Evolutionary conservation across 2,329 filamentous ascomycete genomes (phyloP).

Genomic region (Neofusicoccum parvum): DNA sequence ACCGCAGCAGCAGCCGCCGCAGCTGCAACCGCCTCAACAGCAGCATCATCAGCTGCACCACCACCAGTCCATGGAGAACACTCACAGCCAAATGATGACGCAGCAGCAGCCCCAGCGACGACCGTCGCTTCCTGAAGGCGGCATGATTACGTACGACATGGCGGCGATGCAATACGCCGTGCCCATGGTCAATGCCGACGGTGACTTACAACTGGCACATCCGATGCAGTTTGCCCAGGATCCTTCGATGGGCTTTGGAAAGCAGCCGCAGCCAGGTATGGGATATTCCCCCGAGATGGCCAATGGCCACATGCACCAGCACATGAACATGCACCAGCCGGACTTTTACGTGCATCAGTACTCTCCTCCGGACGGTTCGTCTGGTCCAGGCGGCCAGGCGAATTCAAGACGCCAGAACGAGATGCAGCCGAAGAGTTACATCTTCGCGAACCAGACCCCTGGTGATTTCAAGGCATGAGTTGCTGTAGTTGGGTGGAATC

Average conservation of each 20-base stretch:
- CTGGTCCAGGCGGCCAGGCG: not conserved
- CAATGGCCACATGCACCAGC: conserved; percentile 4
- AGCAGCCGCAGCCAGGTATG: conserved; percentile 3
- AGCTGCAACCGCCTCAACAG: not conserved
- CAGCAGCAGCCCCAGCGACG: conserved; percentile 11
- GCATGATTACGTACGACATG: conserved; percentile 18
- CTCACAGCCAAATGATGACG: not conserved
- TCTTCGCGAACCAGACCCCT: conserved; percentile 51
- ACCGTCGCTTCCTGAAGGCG: conserved; percentile 25
- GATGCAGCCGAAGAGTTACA: conserved; percentile 48
- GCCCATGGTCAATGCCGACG: conserved; percentile 25
- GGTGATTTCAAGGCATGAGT: conserved; percentile 42
- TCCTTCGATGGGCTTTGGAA: conserved; percentile 3
- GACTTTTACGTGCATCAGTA: conserved; percentile 52
- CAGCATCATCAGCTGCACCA: conserved; percentile 11
- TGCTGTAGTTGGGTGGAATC: not conserved
- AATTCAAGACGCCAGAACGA: conserved; percentile 31
- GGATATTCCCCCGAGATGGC: not conserved
- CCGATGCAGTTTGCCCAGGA: conserved; percentile 24
- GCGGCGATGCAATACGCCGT: conserved; percentile 22
- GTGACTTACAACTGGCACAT: conserved; percentile 24
- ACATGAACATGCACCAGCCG: conserved; percentile 32
- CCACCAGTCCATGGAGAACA: conserved; percentile 11
- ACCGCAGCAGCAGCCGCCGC: conserved; percentile 25
- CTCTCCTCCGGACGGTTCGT: conserved; percentile 38